Evolutionary conservation across 768 basidiomycete genomes (phyloP).

Genomic region (Termitomyces sp.): DNA sequence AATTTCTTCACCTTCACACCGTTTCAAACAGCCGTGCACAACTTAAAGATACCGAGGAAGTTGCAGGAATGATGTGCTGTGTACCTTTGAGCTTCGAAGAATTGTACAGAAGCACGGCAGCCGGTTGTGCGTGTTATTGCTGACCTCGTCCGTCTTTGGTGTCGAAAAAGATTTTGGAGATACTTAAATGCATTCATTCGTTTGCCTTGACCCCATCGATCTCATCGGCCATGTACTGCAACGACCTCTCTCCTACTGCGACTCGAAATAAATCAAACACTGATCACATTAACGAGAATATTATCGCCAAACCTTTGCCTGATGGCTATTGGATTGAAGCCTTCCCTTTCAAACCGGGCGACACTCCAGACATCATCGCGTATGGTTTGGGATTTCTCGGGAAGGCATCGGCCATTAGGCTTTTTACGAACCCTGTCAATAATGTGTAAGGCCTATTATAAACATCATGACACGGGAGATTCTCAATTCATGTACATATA

Average conservation of each 20-base stretch:
- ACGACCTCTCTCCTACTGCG: background rate
- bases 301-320: background rate
- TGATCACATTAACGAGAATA: background rate
- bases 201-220: too few species aligned
- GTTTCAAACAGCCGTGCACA: too few species aligned
- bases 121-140: background rate
- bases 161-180: background rate
- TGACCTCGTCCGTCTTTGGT: background rate
- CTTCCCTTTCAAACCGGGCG: background rate
- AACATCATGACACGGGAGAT: too few species aligned
- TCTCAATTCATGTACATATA: background rate
- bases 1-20: too few species aligned
- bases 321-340: background rate
- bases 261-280: background rate
- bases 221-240: background rate
- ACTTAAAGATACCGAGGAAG: background rate
- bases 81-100: too few species aligned
- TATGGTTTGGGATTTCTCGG: background rate
- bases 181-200: background rate
- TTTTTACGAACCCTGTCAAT: background rate
- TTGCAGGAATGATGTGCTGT: background rate
- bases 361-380: background rate
- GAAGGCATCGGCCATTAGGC: background rate
- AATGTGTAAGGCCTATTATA: background rate
- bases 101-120: background rate